Evolutionary conservation across 2,329 filamentous ascomycete genomes (phyloP).

Genomic region (Neospermospora avenae): DNA sequence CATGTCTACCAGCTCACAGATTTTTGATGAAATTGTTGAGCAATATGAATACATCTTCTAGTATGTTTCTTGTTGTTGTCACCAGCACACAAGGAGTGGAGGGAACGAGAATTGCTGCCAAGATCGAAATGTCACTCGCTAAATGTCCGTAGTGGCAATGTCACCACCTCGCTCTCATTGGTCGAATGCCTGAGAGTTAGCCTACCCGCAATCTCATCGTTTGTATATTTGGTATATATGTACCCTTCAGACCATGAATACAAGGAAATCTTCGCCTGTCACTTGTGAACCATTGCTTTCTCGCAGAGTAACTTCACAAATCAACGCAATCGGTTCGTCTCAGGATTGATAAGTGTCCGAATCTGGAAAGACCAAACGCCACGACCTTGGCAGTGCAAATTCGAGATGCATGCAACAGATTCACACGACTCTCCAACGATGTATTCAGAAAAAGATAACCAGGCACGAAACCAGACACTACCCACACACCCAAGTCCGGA

Average conservation of each 20-base stretch:
- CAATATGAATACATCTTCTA: not conserved
- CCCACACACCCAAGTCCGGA: not conserved
- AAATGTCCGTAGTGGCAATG: not conserved
- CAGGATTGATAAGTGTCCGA: too few relatives aligned
- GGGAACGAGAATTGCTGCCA: not conserved
- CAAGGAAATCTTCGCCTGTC: too few relatives aligned
- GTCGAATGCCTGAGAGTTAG: not conserved
- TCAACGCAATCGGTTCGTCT: too few relatives aligned
- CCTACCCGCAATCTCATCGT: not conserved
- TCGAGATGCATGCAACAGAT: not conserved
- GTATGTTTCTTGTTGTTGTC: not conserved
- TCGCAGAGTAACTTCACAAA: too few relatives aligned
- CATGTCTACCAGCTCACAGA: too few relatives aligned
- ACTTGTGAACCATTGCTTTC: not conserved
- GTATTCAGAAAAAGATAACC: not conserved
- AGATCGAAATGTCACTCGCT: not conserved
- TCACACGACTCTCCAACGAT: not conserved
- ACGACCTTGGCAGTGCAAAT: too few relatives aligned
- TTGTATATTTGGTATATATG: not conserved
- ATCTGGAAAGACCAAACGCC: too few relatives aligned
- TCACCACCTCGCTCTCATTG: not conserved
- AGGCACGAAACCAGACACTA: not conserved
- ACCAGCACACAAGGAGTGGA: not conserved
- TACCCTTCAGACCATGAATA: not conserved
- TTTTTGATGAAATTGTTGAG: too few relatives aligned